Conservation (phyloP, 306 rosid genomes). For the Sphenostylis stenocarpa region DNA sequence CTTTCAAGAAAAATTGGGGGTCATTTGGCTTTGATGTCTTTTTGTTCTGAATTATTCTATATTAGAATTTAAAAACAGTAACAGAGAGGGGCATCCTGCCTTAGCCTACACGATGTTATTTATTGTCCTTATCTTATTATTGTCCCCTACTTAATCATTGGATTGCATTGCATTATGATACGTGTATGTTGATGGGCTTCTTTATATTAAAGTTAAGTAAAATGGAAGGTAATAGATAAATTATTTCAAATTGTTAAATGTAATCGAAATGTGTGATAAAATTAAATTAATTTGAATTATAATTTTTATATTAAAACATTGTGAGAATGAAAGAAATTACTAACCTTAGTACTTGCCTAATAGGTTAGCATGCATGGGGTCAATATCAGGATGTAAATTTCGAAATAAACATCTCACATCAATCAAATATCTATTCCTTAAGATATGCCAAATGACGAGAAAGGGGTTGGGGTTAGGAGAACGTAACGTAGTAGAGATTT, state of each 20-base stretch:
- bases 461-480: conserved; percentile 1
- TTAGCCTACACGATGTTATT: no score
- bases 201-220: no score
- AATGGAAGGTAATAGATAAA: not conserved
- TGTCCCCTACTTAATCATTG: no score
- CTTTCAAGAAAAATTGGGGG: not conserved
- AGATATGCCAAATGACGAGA: conserved; percentile 31
- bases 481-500: not conserved
- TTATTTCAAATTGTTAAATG: not conserved
- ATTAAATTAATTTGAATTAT: not conserved
- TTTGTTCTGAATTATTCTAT: not conserved
- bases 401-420: conserved; percentile 33
- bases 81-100: no score
- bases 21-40: not conserved
- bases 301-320: not conserved
- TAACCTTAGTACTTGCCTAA: not conserved
- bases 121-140: no score
- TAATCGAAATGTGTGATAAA: not conserved
- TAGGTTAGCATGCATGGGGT: not conserved
- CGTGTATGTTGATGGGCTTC: no score
- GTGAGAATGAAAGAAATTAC: not conserved
- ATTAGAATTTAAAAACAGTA: not conserved
- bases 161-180: no score
- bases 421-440: not conserved
- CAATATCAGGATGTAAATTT: conserved; percentile 21